Evolutionary conservation across 805 yeast genomes (phyloP), one percentile per base, ranked within the genome.

Genomic region (Saccharomycodes ludwigii): DNA sequence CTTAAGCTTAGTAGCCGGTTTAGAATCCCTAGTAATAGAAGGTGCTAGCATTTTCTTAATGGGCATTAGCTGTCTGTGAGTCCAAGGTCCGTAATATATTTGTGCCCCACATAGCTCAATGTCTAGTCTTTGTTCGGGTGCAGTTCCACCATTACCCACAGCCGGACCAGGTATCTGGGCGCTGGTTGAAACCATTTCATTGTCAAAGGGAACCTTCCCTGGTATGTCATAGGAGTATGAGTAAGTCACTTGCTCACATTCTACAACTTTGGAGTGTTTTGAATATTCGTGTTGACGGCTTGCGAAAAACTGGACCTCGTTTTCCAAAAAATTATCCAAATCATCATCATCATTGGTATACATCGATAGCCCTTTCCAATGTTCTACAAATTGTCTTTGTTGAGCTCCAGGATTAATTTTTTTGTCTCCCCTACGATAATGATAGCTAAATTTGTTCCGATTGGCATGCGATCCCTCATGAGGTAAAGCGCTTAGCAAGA

Each of bases 61-160:
- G 2, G 74, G 68, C 2, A 63, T 63, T 12, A 94, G 52, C 51
- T 91, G 94, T 22, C 88, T 71, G 37, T 91, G 94, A 0, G 95
- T 81, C 95, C 96, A 88, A 0, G 98, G 94, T 0, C 98, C 98
- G 48, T 83, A 86, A 42, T 77, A 77, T 1, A 84, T 56, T 0
- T 81, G 74, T 0, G 84, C 73, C 33, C 69, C 66, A 2, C 68
- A 62, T 2, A 83, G 40, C 10, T 61, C 62, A 6, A 86, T 31
- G 32, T 77, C 77, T 6, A 77, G 42, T 1, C 86, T 86, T 47
- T 65, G 61, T 28, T 59, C 61, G 1, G 85, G 85, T 0, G 77
- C 58, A 3, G 63, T 40, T 3, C 74, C 80, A 21, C 69, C 62
- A 37, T 72, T 71, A 4, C 78, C 78, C 21, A 75, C 56, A 40